Base-by-base conservation (phyloP, 2,329 filamentous ascomycete genomes). In the Pestalotiopsis sp. region DNA sequence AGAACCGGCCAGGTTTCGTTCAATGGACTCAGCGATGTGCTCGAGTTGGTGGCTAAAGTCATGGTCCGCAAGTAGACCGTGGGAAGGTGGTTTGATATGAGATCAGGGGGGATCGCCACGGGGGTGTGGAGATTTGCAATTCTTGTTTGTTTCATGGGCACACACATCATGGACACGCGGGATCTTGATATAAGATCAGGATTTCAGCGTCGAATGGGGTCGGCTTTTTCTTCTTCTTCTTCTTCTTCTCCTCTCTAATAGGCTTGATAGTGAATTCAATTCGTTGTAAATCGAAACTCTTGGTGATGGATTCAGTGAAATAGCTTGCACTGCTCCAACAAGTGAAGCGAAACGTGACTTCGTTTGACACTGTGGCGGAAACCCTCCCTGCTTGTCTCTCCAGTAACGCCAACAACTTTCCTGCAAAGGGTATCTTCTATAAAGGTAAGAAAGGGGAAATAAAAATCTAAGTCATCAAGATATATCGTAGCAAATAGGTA, bases 391-490 rank as follows among this genome's bases (percentile, higher is more conserved):
- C 63, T 44, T 2, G 5, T 20, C 38, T 57, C n/a, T 30, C 64
- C 56, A 11, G 17, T n/a, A 22, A 48, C 26, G 24, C 26, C 52
- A 24, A 35, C 52, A 17, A 65, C 58, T 67, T 55, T 70, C 66
- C 66, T 70, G 64, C 9, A 69, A 68, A 68, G 71, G 71, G 71
- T 73, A 73, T 73, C 70, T 73, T 66, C 66, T 70, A 65, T 64
- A 66, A 58, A 55, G 55, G 52, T 11, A 17, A 64, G 58, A 68
- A 70, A 70, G 56, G 63, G 71, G 70, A 61, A 70, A 63, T 9
- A 11, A 20, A 38, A 59, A 52, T 66, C 65, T 55, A 59, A 62
- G 55, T 20, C 22, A 17, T 14, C 38, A 3, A 35, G 24, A n/a
- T 20, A 30, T 64, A 39, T 64, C 38, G 56, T 52, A 35, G 30